Base-by-base conservation (phyloP, 208 protist genomes). In the Giardia duodenalis region DNA sequence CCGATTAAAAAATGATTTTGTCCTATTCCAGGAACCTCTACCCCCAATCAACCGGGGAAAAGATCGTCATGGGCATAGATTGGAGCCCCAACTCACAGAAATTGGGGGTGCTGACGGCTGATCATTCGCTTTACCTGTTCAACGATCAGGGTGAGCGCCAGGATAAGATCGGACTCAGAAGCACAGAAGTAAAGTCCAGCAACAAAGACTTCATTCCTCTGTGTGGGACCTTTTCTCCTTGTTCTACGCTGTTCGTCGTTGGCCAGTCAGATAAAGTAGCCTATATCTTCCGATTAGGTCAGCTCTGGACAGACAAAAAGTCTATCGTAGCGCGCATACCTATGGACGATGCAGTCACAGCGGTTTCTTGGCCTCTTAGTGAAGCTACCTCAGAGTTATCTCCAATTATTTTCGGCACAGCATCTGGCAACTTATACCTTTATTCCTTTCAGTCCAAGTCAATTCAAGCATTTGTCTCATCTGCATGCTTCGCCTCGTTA, bases 241-340 rank as follows among this genome's bases (percentile, higher is more conserved):
- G 45, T 45, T 3, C 43, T 2, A 2, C 1, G 45, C 0, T 2
- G 2, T 1, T 91, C n/a, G 46, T 45, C n/a, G 88, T 47, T 47
- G 88, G 88, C 45, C 45, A 91, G 44, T 91, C 88, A 2, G 88
- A 91, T n/a, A 19, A n/a, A 43, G 88, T 91, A 1, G 88, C 45
- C 2, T 91, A 91, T 45, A 47, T 91, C 2, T 91, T 91, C 44
- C 4, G 1, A 2, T 10, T 91, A 47, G 88, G 88, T 67, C n/a
- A 91, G 45, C 2, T 1, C 47, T 91, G 4, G 22, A 39, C 42
- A 45, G 88, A 91, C 39, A 91, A 91, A 45, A 91, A 91, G n/a
- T 2, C 88, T 1, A 91, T 91, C 45, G 2, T 2, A n/a, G 4
- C 42, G 2, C 88, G 88, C 44, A 47, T 91, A 2, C 10, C 88